Evolutionary conservation across 192 early-diverging fungal genomes (phyloP).

Genomic region (Coemansia sp.): DNA sequence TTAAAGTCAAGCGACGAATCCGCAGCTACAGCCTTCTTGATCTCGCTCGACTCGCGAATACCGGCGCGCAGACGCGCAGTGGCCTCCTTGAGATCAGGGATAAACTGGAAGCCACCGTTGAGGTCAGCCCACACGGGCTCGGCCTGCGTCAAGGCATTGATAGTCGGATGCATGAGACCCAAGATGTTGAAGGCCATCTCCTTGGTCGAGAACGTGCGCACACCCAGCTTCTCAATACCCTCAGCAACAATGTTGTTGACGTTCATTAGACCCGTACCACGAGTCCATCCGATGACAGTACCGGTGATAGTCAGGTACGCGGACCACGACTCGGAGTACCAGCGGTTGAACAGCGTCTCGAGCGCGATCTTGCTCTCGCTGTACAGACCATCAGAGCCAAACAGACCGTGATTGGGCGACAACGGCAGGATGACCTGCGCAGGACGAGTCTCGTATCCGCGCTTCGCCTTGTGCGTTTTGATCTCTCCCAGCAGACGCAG

Average conservation of each 20-base stretch:
- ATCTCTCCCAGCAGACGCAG: constrained; percentile 85
- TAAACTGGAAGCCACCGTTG: constrained; percentile 88
- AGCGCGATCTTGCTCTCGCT: constrained; percentile 91
- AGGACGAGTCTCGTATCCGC: constrained; percentile 75
- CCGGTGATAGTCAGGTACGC: constrained; percentile 81
- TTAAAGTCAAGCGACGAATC: constrained; percentile 82
- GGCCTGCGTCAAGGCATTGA: constrained; percentile 69
- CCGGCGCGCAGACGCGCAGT: constrained; percentile 31
- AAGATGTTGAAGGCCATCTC: constrained; percentile 97
- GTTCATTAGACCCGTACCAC: constrained; percentile 94
- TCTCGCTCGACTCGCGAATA: constrained; percentile 83
- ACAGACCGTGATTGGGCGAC: constrained; percentile 96
- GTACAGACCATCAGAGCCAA: constrained; percentile 91
- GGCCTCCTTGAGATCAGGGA: constrained; percentile 50
- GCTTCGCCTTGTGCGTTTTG: constrained; percentile 73
- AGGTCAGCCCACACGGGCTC: constrained; percentile 94
- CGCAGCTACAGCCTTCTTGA: constrained; percentile 78
- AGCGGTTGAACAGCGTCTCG: constrained; percentile 90
- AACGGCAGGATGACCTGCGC: constrained; percentile 86
- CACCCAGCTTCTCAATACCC: constrained; percentile 74
- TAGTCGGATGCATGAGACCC: constrained; percentile 80
- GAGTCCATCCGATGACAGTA: constrained; percentile 96
- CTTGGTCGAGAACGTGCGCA: constrained; percentile 85
- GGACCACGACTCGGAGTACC: constrained; percentile 87
- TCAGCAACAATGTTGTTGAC: constrained; percentile 83